Evolutionary conservation across 179 eudicot species (phyloP).

Genomic region (Beta corolliflora): DNA sequence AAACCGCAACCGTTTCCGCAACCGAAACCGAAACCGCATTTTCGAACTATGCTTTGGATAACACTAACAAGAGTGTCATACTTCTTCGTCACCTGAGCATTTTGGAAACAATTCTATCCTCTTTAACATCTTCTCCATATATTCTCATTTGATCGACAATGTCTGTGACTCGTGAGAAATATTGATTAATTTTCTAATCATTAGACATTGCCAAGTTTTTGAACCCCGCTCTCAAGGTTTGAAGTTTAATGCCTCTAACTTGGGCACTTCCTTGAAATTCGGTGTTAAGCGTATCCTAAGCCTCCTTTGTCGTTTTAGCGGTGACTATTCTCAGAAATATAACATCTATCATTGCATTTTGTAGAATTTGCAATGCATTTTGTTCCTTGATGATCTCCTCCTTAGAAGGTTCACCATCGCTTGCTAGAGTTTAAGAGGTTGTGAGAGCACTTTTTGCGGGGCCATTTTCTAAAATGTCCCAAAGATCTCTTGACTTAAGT

Average conservation of each 20-base stretch:
- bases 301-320: neutral
- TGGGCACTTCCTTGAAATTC: too few relatives aligned
- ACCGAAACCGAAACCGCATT: too few relatives aligned
- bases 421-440: neutral
- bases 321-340: neutral
- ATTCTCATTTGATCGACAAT: neutral
- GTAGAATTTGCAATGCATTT: neutral
- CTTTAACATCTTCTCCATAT: neutral
- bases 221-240: too few relatives aligned
- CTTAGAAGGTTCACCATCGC: neutral
- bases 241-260: too few relatives aligned
- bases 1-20: too few relatives aligned
- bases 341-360: neutral
- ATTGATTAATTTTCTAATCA: neutral
- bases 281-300: neutral
- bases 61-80: too few relatives aligned
- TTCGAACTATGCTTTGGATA: too few relatives aligned
- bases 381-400: neutral
- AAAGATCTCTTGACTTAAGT: neutral
- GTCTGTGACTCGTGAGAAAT: slow-evolving; percentile 2
- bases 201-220: neutral
- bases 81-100: too few relatives aligned
- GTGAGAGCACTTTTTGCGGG: neutral
- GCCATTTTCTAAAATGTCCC: neutral
- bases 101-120: too few relatives aligned